A percentile compares a stretch with the other conserved stretches of the same genome.
These are phyloP conservation scores for Ustulina deusta DNA, from an alignment of 2,329 filamentous ascomycete species.

Conservation along the genomic window DNA sequence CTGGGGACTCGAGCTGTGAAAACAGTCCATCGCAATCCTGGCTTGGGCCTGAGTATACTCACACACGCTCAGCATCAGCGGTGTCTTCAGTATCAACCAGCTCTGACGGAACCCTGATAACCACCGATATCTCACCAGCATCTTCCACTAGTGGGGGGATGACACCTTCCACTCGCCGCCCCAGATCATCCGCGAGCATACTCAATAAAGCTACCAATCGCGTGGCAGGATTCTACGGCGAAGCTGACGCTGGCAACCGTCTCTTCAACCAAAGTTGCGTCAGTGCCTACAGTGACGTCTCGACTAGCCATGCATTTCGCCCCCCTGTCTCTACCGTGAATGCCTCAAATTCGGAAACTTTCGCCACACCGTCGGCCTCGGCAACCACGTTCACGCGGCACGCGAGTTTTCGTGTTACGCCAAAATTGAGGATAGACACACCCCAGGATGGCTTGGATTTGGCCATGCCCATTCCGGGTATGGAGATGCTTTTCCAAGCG, in stretches of 20 bases:
- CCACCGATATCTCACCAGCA: slow-evolving; percentile 9
- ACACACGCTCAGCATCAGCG: background rate
- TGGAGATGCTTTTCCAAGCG: background rate
- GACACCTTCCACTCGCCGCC: background rate
- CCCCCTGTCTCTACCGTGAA: background rate
- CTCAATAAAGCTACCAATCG: background rate
- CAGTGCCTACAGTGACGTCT: background rate
- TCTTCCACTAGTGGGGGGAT: background rate
- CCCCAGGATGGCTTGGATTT: background rate
- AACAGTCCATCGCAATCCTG: slow-evolving; percentile 1
- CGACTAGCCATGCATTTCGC: background rate
- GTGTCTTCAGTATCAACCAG: background rate
- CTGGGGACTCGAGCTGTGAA: background rate
- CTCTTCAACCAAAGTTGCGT: background rate
- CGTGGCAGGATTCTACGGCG: background rate
- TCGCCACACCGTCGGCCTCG: background rate
- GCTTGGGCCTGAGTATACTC: background rate
- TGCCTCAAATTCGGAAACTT: background rate
- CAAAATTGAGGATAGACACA: slow-evolving; percentile 22
- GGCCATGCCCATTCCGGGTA: background rate
- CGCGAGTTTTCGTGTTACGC: background rate
- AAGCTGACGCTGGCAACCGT: background rate
- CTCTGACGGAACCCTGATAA: background rate
- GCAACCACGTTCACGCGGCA: background rate
- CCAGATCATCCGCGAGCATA: background rate